Conservation (phyloP, 164 flowering plant species). For the Umbilicus rupestris region DNA sequence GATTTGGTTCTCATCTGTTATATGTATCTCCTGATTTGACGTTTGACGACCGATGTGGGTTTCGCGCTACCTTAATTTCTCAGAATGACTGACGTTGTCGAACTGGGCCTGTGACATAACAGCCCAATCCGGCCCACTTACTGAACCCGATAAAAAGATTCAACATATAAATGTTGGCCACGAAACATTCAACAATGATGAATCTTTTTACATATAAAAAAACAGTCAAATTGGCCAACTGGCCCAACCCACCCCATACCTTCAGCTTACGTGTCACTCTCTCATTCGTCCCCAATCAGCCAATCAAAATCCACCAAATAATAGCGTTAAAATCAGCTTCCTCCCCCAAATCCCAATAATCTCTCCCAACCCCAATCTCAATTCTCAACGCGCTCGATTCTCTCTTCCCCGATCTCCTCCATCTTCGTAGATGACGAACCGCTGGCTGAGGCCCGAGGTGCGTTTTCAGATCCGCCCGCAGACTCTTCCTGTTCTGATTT, state of each 20-base stretch:
- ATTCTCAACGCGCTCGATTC: background rate
- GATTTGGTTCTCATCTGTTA: too few species aligned
- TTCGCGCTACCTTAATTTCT: too few species aligned
- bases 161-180: too few species aligned
- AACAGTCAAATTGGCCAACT: background rate
- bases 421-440: background rate
- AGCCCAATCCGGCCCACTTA: too few species aligned
- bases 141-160: too few species aligned
- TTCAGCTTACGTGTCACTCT: background rate
- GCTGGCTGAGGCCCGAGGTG: background rate
- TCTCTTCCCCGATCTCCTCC: background rate
- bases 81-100: background rate
- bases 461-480: background rate
- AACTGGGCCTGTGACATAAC: background rate
- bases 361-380: background rate
- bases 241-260: slow-evolving; percentile 4
- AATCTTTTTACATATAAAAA: background rate
- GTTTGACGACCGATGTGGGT: too few species aligned
- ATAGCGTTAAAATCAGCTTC: background rate
- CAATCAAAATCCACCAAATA: slow-evolving; percentile 1
- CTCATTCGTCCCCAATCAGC: background rate
- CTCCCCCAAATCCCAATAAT: background rate
- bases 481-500: background rate
- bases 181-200: too few species aligned
- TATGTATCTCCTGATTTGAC: too few species aligned